These are phyloP conservation scores for Ustilago crameri DNA, from an alignment of 1,284 basidiomycete genomes.

Conservation along the genomic window DNA sequence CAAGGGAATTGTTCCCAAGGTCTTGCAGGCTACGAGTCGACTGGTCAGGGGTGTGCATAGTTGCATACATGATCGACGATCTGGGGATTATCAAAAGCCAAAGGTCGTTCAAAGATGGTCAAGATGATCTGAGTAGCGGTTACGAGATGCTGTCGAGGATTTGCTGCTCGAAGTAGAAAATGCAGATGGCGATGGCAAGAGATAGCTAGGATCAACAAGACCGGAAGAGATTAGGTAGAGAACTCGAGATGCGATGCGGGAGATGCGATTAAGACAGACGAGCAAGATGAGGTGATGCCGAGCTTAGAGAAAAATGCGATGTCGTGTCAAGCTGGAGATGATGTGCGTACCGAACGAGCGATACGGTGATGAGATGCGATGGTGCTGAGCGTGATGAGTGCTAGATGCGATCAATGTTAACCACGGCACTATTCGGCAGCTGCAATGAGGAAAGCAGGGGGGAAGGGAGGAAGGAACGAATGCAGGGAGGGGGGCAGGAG, in stretches of 20 bases:
- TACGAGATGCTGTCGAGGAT: not conserved
- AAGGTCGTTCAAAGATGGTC: not conserved
- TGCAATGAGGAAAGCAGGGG: constrained; percentile 1
- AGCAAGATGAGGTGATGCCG: not conserved
- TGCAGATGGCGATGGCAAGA: not conserved
- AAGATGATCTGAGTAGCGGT: not conserved
- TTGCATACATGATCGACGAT: constrained; percentile 21
- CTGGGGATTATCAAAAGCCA: not conserved
- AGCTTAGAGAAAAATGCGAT: not conserved
- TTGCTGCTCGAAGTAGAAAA: too few species aligned
- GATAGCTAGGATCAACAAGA: not conserved
- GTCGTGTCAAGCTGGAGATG: not conserved
- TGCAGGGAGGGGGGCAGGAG: not conserved
- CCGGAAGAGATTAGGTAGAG: not conserved
- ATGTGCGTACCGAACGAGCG: not conserved
- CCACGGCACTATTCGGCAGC: not conserved
- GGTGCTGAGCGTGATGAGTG: not conserved
- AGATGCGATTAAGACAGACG: constrained; percentile 1
- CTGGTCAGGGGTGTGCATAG: constrained; percentile 11
- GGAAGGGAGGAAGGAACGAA: not conserved
- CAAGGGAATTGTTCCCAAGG: constrained; percentile 36
- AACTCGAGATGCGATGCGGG: not conserved
- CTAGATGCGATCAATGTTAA: not conserved
- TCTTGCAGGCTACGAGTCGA: constrained; percentile 8
- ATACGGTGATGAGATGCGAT: not conserved